Conservation (phyloP, 371 early-diverging fungal genomes). For the Gilbertella persicaria region DNA sequence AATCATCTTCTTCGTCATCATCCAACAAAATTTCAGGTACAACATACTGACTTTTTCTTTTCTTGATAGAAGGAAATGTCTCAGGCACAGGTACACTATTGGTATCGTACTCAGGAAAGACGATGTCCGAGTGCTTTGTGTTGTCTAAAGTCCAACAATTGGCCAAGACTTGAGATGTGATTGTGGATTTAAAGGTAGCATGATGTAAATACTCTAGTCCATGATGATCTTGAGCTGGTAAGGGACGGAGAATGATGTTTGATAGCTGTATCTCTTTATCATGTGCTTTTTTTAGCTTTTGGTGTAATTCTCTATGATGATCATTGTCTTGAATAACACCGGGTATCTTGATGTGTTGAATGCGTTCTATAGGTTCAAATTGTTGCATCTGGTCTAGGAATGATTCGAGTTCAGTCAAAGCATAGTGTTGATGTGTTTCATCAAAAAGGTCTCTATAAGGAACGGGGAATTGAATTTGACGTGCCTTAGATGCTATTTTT, state of each 20-base stretch:
- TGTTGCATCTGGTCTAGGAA: constrained; percentile 7
- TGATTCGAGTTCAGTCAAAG: constrained; percentile 2
- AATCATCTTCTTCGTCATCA: not conserved
- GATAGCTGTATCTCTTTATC: constrained; percentile 8
- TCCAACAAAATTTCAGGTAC: not conserved
- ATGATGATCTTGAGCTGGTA: not conserved
- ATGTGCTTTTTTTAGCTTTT: constrained; percentile 10
- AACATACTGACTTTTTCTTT: not conserved
- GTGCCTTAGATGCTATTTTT: not conserved
- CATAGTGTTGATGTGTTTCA: not conserved
- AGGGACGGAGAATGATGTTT: constrained; percentile 1
- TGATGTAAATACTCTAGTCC: constrained; percentile 11
- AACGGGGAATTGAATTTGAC: not conserved
- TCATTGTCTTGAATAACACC: not conserved
- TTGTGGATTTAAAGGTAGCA: constrained; percentile 4
- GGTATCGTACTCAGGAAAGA: constrained; percentile 3
- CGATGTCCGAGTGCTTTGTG: not conserved
- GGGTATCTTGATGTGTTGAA: constrained; percentile 1
- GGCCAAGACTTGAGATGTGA: constrained; percentile 5
- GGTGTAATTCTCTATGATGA: not conserved
- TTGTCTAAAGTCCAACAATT: constrained; percentile 8
- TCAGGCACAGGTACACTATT: not conserved
- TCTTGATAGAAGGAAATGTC: constrained; percentile 2
- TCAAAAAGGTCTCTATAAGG: not conserved
- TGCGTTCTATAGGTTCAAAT: constrained; percentile 10